These are phyloP conservation scores for Mycena chlorophos DNA, from an alignment of 768 basidiomycete species.

Conservation along the genomic window DNA sequence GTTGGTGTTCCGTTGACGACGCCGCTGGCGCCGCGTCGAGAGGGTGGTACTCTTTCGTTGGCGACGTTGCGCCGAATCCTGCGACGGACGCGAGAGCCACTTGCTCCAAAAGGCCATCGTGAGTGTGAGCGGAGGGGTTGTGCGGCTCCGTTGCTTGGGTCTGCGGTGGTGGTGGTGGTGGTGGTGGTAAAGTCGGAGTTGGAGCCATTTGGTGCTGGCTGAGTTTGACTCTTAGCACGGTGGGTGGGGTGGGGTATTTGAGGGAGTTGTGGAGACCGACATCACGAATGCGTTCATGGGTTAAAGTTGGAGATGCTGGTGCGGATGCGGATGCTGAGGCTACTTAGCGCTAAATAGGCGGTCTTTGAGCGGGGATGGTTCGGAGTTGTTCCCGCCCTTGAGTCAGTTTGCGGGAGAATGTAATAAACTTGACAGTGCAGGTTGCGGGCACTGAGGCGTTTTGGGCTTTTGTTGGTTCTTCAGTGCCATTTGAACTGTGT, in stretches of 20 bases:
- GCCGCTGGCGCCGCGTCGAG: neutral
- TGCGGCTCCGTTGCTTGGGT: too few relatives aligned
- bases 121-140: neutral
- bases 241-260: constrained; percentile 1
- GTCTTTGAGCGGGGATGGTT: neutral
- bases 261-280: neutral
- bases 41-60: neutral
- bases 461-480: too few relatives aligned
- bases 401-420: too few relatives aligned
- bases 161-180: neutral
- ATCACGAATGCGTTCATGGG: neutral
- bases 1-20: neutral
- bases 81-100: neutral
- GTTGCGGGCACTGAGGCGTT: too few relatives aligned
- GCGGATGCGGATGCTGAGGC: neutral
- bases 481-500: too few relatives aligned
- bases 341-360: neutral
- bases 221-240: too few relatives aligned
- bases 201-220: neutral
- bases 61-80: neutral
- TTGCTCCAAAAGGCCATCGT: neutral
- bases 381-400: too few relatives aligned
- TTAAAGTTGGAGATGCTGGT: neutral
- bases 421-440: too few relatives aligned
- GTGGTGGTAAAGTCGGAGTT: neutral